A percentile compares a stretch with the other conserved stretches of the same genome.
These are phyloP conservation scores for Raphanus raphanistrum DNA, from an alignment of 345 rosid genomes.

Conservation along the genomic window DNA sequence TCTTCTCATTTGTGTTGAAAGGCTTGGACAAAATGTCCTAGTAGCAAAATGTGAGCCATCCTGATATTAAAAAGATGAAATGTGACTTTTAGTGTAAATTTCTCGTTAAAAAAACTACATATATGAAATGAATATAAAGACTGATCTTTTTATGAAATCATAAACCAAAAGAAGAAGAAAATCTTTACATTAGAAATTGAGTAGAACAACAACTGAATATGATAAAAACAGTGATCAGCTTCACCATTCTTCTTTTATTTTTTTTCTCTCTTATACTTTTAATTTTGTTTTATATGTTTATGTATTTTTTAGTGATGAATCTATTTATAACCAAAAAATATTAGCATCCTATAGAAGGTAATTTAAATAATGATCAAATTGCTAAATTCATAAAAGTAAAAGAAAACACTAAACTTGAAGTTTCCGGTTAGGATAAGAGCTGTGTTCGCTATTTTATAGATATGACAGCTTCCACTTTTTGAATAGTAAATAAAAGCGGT, in stretches of 20 bases:
- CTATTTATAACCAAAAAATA: constrained; percentile 20
- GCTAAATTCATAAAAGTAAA: not conserved
- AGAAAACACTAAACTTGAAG: too few species aligned
- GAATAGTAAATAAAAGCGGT: not conserved
- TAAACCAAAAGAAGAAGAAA: not conserved
- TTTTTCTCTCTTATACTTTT: not conserved
- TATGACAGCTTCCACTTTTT: not conserved
- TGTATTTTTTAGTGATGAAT: not conserved
- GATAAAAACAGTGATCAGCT: not conserved
- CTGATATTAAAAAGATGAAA: too few species aligned
- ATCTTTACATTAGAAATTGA: constrained; percentile 19
- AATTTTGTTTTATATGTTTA: not conserved
- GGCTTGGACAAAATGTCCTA: too few species aligned
- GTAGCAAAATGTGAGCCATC: too few species aligned
- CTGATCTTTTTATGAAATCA: not conserved
- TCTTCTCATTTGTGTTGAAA: too few species aligned
- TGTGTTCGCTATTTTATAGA: not conserved
- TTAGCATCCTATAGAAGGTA: constrained; percentile 15
- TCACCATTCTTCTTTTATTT: constrained; percentile 4
- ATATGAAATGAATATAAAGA: not conserved
- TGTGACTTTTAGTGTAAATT: too few species aligned
- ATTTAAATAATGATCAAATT: not conserved
- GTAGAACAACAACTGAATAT: constrained; percentile 13
- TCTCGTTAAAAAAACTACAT: not conserved
- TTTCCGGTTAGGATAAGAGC: too few species aligned